A percentile compares a stretch with the other conserved stretches of the same genome.
Evolutionary conservation across 192 early-diverging fungal species (phyloP).

Genomic region (Radiomyces spectabilis): DNA sequence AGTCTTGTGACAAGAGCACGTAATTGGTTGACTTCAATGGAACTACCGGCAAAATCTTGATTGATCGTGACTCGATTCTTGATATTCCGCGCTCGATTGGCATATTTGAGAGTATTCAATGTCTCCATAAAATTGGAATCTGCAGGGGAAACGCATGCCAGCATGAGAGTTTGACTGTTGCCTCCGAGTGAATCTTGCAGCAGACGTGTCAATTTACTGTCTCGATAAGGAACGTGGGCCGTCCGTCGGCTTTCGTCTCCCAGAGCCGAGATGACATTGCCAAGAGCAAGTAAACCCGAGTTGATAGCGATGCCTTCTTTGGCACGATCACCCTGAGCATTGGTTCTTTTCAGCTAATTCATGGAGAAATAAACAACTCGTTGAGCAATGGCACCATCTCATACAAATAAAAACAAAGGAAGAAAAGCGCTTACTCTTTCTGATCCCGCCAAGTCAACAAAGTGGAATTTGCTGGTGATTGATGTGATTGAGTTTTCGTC

Average conservation of each 20-base stretch:
- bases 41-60: constrained; percentile 41
- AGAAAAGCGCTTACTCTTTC: constrained; percentile 50
- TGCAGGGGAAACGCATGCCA: constrained; percentile 88
- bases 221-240: constrained; percentile 90
- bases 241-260: constrained; percentile 63
- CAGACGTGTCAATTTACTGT: constrained; percentile 95
- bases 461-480: constrained; percentile 74
- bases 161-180: constrained; percentile 88
- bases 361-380: neutral
- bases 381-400: neutral
- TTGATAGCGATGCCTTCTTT: constrained; percentile 98
- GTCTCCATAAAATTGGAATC: constrained; percentile 85
- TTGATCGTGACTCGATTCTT: constrained; percentile 72
- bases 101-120: constrained; percentile 93
- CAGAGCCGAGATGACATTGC: constrained; percentile 95
- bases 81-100: constrained; percentile 93
- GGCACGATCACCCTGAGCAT: constrained; percentile 85
- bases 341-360: constrained; percentile 73
- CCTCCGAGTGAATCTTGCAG: constrained; percentile 96
- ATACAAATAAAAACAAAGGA: constrained; percentile 4
- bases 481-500: constrained; percentile 7
- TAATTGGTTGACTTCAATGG: constrained; percentile 46
- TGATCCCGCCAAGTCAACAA: constrained; percentile 96
- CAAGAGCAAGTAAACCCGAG: constrained; percentile 89
- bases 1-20: constrained; percentile 45